These are phyloP conservation scores for Oryza rufipogon DNA, from an alignment of 176 grass and related monocot genomes.

Conservation along the genomic window DNA sequence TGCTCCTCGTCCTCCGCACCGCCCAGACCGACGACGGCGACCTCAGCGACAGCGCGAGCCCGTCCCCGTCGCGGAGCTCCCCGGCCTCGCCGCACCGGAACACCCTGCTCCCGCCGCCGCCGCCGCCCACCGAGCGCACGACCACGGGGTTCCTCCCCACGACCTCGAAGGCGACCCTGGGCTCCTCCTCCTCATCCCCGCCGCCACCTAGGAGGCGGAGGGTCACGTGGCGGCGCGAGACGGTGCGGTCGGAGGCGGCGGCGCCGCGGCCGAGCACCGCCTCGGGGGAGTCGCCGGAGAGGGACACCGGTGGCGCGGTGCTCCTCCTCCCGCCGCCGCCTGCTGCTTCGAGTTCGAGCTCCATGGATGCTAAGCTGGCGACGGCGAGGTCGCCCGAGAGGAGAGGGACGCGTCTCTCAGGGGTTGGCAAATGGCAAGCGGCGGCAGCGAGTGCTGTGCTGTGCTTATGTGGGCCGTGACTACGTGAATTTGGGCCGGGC, in stretches of 20 bases:
- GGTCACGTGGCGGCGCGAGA: slow-evolving; percentile 73
- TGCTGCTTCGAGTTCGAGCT: slow-evolving; percentile 38
- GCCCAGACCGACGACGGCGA: slow-evolving; percentile 61
- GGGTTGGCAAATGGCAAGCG: background rate
- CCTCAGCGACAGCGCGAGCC: slow-evolving; percentile 61
- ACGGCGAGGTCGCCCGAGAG: background rate
- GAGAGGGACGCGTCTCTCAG: background rate
- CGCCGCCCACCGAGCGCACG: slow-evolving; percentile 9
- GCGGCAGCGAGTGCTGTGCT: no score
- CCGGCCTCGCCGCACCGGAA: slow-evolving; percentile 60
- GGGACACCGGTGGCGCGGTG: background rate
- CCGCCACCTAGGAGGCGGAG: slow-evolving; percentile 33
- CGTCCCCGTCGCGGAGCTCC: slow-evolving; percentile 58
- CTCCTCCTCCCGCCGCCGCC: background rate
- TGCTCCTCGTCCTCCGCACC: slow-evolving; percentile 20
- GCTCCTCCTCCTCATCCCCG: background rate
- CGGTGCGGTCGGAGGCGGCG: slow-evolving; percentile 25
- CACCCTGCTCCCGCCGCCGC: slow-evolving; percentile 3
- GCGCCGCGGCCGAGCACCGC: slow-evolving; percentile 42
- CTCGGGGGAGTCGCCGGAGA: background rate
- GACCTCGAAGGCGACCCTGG: slow-evolving; percentile 57
- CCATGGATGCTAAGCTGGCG: slow-evolving; percentile 23
- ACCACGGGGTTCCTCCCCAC: slow-evolving; percentile 76
- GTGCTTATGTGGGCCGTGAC: background rate
- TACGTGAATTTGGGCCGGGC: background rate